phyloP scores from a whole-genome alignment of 495 filamentous ascomycete species.

The Hyaloscypha hepaticicola region DNA sequence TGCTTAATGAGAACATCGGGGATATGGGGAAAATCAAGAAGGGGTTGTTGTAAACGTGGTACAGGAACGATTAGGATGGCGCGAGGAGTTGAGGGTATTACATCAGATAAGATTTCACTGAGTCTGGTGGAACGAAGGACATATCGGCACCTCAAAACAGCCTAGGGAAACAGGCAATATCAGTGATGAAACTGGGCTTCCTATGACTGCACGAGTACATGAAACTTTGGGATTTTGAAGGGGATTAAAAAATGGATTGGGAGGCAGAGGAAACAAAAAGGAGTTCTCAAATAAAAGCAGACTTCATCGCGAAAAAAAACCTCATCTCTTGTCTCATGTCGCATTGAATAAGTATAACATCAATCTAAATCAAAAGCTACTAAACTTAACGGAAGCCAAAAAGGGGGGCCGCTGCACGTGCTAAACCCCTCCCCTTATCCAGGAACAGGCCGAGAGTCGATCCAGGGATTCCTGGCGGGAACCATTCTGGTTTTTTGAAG shows the following conservation, averaged over 20 bases:
- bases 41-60: slow-evolving; percentile 7
- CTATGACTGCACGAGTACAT: not conserved
- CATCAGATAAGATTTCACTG: not conserved
- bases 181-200: not conserved
- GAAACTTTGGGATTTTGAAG: not conserved
- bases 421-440: not conserved
- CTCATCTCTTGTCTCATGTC: not conserved
- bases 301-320: not conserved
- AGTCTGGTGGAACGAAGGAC: not conserved
- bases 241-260: not conserved
- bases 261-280: not conserved
- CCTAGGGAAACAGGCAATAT: not conserved
- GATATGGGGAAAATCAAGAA: slow-evolving; percentile 21
- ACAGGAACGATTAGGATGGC: not conserved
- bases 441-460: not conserved
- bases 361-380: not conserved
- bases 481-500: not conserved
- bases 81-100: not conserved
- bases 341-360: not conserved
- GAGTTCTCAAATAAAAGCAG: not conserved
- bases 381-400: not conserved
- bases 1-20: slow-evolving; percentile 17
- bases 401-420: not conserved
- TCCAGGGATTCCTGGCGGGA: not conserved
- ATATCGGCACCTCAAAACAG: not conserved